Evolutionary conservation across 176 grass and related monocot species (phyloP), one percentile per base, ranked within the genome.

Genomic region (Zoysia pacifica): DNA sequence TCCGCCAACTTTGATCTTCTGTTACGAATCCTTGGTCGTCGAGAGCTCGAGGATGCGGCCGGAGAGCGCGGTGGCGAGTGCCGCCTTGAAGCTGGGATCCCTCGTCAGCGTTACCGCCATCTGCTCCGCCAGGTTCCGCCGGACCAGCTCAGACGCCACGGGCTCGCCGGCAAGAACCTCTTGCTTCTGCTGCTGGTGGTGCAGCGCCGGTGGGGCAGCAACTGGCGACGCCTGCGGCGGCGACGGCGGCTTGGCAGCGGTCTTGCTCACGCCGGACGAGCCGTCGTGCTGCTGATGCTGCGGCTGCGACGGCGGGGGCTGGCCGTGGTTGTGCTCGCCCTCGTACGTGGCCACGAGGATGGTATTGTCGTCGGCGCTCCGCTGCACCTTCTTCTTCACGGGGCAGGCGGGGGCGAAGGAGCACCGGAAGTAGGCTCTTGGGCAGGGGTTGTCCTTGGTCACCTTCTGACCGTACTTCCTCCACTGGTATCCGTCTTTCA

Each of bases 401-500:
- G 85, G 85, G 83, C 94, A 97, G 3, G 80, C 50, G 0, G 94
- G 94, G 0, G 91, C 94, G 43, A 97, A 94, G 0, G 94, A 94
- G 77, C 94, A 97, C 14, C 90, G 81, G 75, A 97, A 97, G 84
- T 97, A 97, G 10, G 94, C 94, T 5, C 94, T 53, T 7, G 94
- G 94, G 69, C 82, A 94, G 11, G 94, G 94, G 75, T 97, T 97
- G 78, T 97, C 94, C 72, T 87, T 92, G 59, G 94, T 97, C 5
- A 97, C 94, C 84, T 97, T 97, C 75, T 97, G 94, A 0, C 94
- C 94, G 62, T 97, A 97, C 81, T 97, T 97, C 68, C 91, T 75
- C 94, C 94, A 97, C 72, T 97, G 94, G 80, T 89, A 94, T 1
- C 89, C 94, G 81, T 97, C 94, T 64, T 90, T 97, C 3, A 97